Percentiles rank a stretch among this genome's conserved stretches.
Conservation (phyloP, 176 grass and related monocot species). For the Musa schizocarpa region DNA sequence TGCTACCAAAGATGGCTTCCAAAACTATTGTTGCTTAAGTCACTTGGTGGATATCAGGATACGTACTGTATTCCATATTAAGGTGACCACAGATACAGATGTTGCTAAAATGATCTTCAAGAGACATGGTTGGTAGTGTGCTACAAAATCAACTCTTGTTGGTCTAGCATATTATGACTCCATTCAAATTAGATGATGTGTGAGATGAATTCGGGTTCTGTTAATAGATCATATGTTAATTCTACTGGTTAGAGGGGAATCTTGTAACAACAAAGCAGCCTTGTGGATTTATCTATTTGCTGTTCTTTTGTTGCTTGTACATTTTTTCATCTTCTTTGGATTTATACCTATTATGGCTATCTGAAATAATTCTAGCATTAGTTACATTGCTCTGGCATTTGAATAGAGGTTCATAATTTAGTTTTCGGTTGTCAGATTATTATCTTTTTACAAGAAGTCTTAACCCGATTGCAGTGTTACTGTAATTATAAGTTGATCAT, state of each 20-base stretch:
- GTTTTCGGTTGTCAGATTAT: conserved; percentile 21
- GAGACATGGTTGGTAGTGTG: conserved; percentile 30
- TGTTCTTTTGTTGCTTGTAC: too few species aligned
- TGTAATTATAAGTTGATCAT: not conserved
- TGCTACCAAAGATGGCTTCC: conserved; percentile 17
- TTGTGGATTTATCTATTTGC: conserved; percentile 10
- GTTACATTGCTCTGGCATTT: conserved; percentile 20
- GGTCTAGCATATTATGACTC: not conserved
- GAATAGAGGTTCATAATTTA: conserved; percentile 20
- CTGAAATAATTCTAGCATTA: conserved; percentile 45
- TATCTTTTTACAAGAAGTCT: not conserved
- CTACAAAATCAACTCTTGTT: conserved; percentile 23
- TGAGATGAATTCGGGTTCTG: not conserved
- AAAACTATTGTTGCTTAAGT: conserved; percentile 19
- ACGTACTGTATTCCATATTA: conserved; percentile 34
- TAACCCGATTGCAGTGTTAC: not conserved
- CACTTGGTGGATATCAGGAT: conserved; percentile 27
- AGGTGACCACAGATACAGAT: conserved; percentile 33
- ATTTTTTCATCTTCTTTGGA: not conserved
- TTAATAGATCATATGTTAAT: conserved; percentile 8
- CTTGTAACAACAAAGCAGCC: not conserved
- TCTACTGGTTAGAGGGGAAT: not conserved
- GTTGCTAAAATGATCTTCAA: conserved; percentile 25
- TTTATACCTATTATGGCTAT: conserved; percentile 17
- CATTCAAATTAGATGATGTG: not conserved